phyloP scores from a whole-genome alignment of 495 filamentous ascomycete genomes.

The Penicillium nucicola region DNA sequence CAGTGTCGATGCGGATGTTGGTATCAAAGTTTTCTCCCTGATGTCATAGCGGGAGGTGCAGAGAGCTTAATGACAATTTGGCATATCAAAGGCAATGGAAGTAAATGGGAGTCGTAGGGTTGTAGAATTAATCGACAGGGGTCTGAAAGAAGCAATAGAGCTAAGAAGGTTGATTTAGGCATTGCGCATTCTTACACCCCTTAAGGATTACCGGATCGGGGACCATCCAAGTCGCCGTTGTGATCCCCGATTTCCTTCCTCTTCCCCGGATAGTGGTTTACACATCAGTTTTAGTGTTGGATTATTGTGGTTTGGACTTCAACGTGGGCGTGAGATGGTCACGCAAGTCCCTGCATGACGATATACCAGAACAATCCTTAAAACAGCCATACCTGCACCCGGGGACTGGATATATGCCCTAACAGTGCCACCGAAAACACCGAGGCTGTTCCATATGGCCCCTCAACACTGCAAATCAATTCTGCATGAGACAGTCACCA shows the following conservation, averaged over 20 bases:
- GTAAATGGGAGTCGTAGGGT: too few species aligned
- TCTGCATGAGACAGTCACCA: too few species aligned
- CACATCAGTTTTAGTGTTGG: not conserved
- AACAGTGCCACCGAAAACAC: too few species aligned
- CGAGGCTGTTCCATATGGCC: too few species aligned
- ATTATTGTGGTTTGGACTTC: not conserved
- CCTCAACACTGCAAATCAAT: too few species aligned
- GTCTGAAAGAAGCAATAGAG: not conserved
- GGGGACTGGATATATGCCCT: too few species aligned
- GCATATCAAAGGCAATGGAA: too few species aligned
- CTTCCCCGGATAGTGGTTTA: constrained; percentile 2
- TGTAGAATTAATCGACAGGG: too few species aligned
- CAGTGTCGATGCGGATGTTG: constrained; percentile 3
- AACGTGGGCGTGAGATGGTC: not conserved
- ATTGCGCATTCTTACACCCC: constrained; percentile 2
- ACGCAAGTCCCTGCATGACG: not conserved
- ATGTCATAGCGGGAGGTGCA: constrained; percentile 2
- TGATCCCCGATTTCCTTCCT: constrained; percentile 14
- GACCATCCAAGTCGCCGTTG: constrained; percentile 10
- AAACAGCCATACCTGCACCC: not conserved
- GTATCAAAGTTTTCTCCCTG: constrained; percentile 14
- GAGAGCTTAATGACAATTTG: too few species aligned
- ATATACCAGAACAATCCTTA: not conserved
- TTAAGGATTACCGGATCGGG: constrained; percentile 13
- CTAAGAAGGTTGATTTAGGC: not conserved